Percentiles rank a stretch among this genome's conserved stretches.
These are phyloP conservation scores for Petunia secreta DNA, from an alignment of 257 asterid genomes.

Conservation along the genomic window DNA sequence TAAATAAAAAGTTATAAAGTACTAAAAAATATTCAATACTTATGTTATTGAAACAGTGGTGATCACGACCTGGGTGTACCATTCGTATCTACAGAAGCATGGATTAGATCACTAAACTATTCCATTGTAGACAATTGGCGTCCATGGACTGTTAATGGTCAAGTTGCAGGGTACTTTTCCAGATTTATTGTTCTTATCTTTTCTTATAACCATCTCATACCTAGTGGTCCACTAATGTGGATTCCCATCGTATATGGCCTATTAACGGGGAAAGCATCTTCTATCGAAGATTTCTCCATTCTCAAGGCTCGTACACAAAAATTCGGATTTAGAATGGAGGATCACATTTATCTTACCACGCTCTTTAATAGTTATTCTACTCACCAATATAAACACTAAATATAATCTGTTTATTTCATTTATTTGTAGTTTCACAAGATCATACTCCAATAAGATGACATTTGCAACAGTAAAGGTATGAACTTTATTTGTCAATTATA, in stretches of 20 bases:
- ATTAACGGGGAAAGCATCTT: no score
- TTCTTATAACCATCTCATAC: not conserved
- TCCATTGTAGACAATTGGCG: conserved; percentile 46
- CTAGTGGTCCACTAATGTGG: no score
- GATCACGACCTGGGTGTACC: conserved; percentile 50
- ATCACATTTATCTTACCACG: not conserved
- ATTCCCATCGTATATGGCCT: no score
- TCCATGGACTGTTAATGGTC: conserved; percentile 45
- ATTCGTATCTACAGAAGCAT: conserved; percentile 48
- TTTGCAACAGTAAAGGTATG: conserved; percentile 55
- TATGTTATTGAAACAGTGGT: conserved; percentile 37
- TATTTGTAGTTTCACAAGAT: conserved; percentile 39
- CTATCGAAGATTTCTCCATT: no score
- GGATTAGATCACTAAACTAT: conserved; percentile 50
- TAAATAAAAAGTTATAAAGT: not conserved
- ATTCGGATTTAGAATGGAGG: no score
- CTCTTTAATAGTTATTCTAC: not conserved
- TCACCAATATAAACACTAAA: not conserved
- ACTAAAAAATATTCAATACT: not conserved
- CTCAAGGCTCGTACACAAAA: no score
- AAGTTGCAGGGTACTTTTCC: conserved; percentile 45
- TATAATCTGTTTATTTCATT: not conserved
- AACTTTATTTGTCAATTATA: not conserved
- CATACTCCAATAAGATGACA: conserved; percentile 49
- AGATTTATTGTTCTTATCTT: not conserved